phyloP scores from a whole-genome alignment of 2,329 filamentous ascomycete genomes.

The Phialophora expanda region DNA sequence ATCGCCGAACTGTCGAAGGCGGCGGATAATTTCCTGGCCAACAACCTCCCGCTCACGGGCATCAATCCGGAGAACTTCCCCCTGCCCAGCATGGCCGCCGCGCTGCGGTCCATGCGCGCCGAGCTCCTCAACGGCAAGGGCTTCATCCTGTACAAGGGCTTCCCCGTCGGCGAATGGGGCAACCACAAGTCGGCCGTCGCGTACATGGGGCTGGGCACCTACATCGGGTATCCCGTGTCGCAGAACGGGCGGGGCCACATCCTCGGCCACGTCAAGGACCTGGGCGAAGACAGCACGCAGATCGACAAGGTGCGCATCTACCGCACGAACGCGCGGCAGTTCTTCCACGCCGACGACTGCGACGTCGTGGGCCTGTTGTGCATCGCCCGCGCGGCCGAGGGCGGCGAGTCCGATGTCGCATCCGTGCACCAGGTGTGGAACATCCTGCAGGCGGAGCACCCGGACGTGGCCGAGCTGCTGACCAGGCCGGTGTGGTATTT shows the following conservation, averaged over 20 bases:
- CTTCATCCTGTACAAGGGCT: slow-evolving; percentile 86
- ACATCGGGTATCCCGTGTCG: slow-evolving; percentile 85
- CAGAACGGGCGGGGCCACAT: slow-evolving; percentile 87
- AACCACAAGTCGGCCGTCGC: slow-evolving; percentile 79
- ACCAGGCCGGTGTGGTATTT: slow-evolving; percentile 87
- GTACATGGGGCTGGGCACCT: slow-evolving; percentile 87
- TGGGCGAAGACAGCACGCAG: slow-evolving; percentile 78
- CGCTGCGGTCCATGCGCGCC: slow-evolving; percentile 62
- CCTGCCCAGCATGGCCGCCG: slow-evolving; percentile 61
- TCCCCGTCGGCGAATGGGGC: slow-evolving; percentile 78
- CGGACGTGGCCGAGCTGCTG: slow-evolving; percentile 76
- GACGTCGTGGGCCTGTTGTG: slow-evolving; percentile 86
- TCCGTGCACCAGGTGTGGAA: slow-evolving; percentile 84
- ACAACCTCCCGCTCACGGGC: slow-evolving; percentile 70
- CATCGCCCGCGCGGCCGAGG: slow-evolving; percentile 75
- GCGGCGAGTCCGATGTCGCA: slow-evolving; percentile 83
- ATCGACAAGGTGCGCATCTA: slow-evolving; percentile 91
- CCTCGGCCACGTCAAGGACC: slow-evolving; percentile 86
- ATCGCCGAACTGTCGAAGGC: slow-evolving; percentile 69
- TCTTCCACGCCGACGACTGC: slow-evolving; percentile 82
- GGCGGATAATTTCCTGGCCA: slow-evolving; percentile 71
- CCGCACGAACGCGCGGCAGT: slow-evolving; percentile 82
- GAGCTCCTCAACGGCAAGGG: slow-evolving; percentile 83
- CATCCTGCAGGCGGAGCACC: slow-evolving; percentile 72
- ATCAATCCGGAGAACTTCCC: slow-evolving; percentile 69